These are phyloP conservation scores for Epicoccum nigrum DNA, from an alignment of 2,329 filamentous ascomycete species.

Conservation along the genomic window DNA sequence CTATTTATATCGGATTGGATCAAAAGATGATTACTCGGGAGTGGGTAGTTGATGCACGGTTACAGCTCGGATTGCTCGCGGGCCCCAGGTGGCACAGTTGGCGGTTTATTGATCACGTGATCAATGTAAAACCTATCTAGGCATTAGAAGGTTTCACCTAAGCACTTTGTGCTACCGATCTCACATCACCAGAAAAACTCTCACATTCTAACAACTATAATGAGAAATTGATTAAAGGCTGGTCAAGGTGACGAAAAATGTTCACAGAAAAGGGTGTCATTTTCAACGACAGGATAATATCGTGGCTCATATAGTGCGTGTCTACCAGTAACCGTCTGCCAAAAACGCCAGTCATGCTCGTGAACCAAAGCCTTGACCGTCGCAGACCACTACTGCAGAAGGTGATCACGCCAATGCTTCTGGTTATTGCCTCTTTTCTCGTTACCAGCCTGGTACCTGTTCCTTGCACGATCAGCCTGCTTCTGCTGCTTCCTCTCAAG, in stretches of 20 bases:
- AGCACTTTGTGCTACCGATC: too few relatives aligned
- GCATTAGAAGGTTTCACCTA: too few relatives aligned
- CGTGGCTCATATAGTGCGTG: slow-evolving; percentile 10
- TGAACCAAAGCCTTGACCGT: neutral
- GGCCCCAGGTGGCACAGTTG: too few relatives aligned
- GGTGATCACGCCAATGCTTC: slow-evolving; percentile 71
- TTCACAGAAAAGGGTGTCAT: neutral
- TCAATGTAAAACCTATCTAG: too few relatives aligned
- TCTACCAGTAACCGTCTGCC: slow-evolving; percentile 6
- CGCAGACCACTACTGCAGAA: slow-evolving; percentile 54
- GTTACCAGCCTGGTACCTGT: slow-evolving; percentile 68
- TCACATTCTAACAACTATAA: too few relatives aligned
- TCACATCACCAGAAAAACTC: too few relatives aligned
- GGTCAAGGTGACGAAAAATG: neutral
- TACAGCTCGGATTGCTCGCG: too few relatives aligned
- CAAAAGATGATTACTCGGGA: too few relatives aligned
- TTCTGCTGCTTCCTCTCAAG: slow-evolving; percentile 73
- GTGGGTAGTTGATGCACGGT: too few relatives aligned
- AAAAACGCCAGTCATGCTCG: slow-evolving; percentile 16
- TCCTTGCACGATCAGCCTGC: slow-evolving; percentile 65
- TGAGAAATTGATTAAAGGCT: neutral
- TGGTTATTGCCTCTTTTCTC: slow-evolving; percentile 79
- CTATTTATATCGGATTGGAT: too few relatives aligned
- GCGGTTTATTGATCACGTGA: too few relatives aligned
- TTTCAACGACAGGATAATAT: neutral